Conservation (phyloP, 768 basidiomycete genomes). For the Gautieria morchelliformis region DNA sequence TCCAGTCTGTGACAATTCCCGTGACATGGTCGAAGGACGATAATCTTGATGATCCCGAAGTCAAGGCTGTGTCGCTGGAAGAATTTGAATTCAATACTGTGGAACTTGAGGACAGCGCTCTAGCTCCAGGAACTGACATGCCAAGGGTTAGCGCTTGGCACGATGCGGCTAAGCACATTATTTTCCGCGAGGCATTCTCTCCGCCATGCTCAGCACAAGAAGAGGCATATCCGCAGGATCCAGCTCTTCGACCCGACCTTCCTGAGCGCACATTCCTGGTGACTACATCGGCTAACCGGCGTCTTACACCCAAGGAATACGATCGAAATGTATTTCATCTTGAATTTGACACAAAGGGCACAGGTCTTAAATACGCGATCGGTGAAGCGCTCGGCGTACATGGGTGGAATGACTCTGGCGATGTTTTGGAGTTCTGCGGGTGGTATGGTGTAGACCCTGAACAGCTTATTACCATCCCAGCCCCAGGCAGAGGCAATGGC, state of each 20-base stretch:
- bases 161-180: slow-evolving; percentile 76
- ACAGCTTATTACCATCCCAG: slow-evolving; percentile 72
- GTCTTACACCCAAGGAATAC: slow-evolving; percentile 90
- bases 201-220: slow-evolving; percentile 28
- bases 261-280: slow-evolving; percentile 88
- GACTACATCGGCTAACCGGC: slow-evolving; percentile 87
- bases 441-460: slow-evolving; percentile 88
- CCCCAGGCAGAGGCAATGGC: slow-evolving; percentile 32
- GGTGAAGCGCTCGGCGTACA: slow-evolving; percentile 96
- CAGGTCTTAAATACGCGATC: slow-evolving; percentile 89
- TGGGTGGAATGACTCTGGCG: slow-evolving; percentile 91
- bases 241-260: slow-evolving; percentile 75
- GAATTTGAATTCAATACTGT: slow-evolving; percentile 68
- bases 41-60: slow-evolving; percentile 5
- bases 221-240: slow-evolving; percentile 47
- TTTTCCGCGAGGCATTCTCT: slow-evolving; percentile 78
- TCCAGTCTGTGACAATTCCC: slow-evolving; percentile 46
- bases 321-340: slow-evolving; percentile 99
- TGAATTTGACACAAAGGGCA: slow-evolving; percentile 87
- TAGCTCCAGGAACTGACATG: slow-evolving; percentile 31
- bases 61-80: slow-evolving; percentile 27
- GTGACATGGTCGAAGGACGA: neutral
- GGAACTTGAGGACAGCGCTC: slow-evolving; percentile 48
- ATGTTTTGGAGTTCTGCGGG: slow-evolving; percentile 79
- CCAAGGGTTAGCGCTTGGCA: slow-evolving; percentile 72